phyloP scores from a whole-genome alignment of 306 rosid species.

The Castanea mollissima region DNA sequence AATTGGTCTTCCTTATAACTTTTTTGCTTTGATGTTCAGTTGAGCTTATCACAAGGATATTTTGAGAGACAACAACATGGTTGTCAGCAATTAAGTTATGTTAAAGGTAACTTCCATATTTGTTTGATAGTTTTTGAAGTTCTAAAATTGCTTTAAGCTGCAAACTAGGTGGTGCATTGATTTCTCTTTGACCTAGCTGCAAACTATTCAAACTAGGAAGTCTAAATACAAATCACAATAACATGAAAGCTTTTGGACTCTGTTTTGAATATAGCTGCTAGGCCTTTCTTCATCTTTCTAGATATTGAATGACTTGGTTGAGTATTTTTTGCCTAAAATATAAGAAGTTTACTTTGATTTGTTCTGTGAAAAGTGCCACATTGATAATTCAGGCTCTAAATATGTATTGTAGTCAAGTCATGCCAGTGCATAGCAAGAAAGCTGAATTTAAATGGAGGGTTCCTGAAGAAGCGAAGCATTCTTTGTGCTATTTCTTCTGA shows the following conservation, averaged over 20 bases:
- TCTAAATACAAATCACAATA: background rate
- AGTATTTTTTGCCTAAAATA: background rate
- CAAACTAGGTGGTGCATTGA: constrained; percentile 7
- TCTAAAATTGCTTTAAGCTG: constrained; percentile 4
- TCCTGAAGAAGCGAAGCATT: constrained; percentile 39
- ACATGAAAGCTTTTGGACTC: background rate
- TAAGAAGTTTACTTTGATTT: background rate
- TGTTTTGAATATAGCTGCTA: background rate
- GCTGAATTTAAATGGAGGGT: constrained; percentile 38
- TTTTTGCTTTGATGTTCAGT: constrained; percentile 49
- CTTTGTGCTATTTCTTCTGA: constrained; percentile 71
- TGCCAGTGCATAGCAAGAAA: constrained; percentile 41
- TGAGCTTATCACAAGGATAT: constrained; percentile 47
- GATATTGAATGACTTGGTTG: background rate
- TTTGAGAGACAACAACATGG: constrained; percentile 40
- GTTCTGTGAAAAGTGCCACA: background rate
- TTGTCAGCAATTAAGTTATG: constrained; percentile 42
- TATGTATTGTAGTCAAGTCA: constrained; percentile 43
- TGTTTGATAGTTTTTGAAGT: constrained; percentile 19
- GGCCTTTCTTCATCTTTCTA: background rate
- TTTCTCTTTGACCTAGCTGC: background rate
- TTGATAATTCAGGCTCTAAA: constrained; percentile 1
- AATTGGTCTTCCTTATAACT: constrained; percentile 7
- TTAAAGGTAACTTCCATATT: constrained; percentile 55
- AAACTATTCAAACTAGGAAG: background rate